Evolutionary conservation across 495 filamentous ascomycete species (phyloP), one percentile per base, ranked within the genome.

Genomic region (Aspergillus conjunctus): DNA sequence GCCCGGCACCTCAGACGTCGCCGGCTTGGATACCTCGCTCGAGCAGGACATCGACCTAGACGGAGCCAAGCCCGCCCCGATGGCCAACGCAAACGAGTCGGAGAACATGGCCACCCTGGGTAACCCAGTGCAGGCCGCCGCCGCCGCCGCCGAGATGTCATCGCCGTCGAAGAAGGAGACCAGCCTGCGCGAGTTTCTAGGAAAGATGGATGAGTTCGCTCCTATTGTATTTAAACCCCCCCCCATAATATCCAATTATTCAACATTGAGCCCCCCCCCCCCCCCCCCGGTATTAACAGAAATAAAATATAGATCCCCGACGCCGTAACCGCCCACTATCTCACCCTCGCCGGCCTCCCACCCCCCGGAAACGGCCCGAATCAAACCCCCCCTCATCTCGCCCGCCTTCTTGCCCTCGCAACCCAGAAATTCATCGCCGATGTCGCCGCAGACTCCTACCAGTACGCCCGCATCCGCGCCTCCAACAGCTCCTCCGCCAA

Each of bases 341-440:
- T 98, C 75, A 93, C 93, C 15, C 87, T 94, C 66, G 91, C 92
- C 68, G 94, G 94, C 55, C 89, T 97, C 10, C 92, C 93, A 17
- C 92, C 94, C 5, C 89, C 91, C 18, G 91, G 91, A 18, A 90
- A 92, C 63, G 75, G 76, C 9, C 87, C 90, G 3, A 91, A 91
- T 45, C 83, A 89, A 67, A 96, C 92, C 9, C 91, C 96, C 60
- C 86, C 87, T 30, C 91, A 90, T 53, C 88, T 98, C 20, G 90
- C 93, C 8, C 91, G 95, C 22, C 88, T 98, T 14, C 90, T 98
- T 56, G 92, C 93, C 0, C 88, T 98, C 21, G 94, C 94, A 2
- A 95, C 94, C 0, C 95, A 98, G 68, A 98, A 98, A 63, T 98
- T 98, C 80, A 89, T 98, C 70, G 91, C 93, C 37, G 94, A 98